Conservation (phyloP, 1,139 yeast genomes). For the Sugiyamaella castrensis region DNA sequence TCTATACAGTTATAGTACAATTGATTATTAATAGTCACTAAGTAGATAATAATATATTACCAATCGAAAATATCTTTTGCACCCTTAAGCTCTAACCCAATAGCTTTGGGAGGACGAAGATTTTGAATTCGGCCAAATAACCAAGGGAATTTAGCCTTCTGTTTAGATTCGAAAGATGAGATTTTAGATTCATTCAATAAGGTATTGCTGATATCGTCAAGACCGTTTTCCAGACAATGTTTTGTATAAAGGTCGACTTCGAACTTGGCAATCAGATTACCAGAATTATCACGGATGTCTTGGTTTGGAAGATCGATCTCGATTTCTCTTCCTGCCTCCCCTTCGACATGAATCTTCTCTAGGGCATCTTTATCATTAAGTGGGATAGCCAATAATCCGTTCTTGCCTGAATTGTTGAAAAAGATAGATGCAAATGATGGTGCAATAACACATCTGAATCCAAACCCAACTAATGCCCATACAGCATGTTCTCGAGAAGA, state of each 20-base stretch:
- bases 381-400: conserved; percentile 13
- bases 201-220: conserved; percentile 12
- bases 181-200: conserved; percentile 10
- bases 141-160: conserved; percentile 43
- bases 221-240: conserved; percentile 8
- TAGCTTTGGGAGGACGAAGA: conserved; percentile 3
- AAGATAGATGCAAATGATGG: conserved; percentile 15
- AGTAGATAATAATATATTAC: neutral
- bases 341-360: conserved; percentile 10
- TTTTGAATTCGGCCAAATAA: conserved; percentile 44
- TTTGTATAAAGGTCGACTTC: conserved; percentile 13
- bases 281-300: conserved; percentile 4
- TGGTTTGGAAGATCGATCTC: conserved; percentile 14
- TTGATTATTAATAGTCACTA: too few relatives aligned
- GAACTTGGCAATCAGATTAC: conserved; percentile 12
- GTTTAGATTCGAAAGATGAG: conserved; percentile 9
- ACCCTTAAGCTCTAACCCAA: conserved; percentile 7
- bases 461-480: conserved; percentile 15
- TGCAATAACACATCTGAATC: conserved; percentile 13
- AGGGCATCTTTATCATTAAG: conserved; percentile 2
- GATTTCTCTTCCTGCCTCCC: conserved; percentile 6
- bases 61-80: conserved; percentile 9
- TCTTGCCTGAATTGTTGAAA: conserved; percentile 14
- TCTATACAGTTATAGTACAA: too few relatives aligned
- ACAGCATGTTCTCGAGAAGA: conserved; percentile 96